phyloP scores from a whole-genome alignment of 75 land plant genomes.

The Cunninghamia lanceolata region DNA sequence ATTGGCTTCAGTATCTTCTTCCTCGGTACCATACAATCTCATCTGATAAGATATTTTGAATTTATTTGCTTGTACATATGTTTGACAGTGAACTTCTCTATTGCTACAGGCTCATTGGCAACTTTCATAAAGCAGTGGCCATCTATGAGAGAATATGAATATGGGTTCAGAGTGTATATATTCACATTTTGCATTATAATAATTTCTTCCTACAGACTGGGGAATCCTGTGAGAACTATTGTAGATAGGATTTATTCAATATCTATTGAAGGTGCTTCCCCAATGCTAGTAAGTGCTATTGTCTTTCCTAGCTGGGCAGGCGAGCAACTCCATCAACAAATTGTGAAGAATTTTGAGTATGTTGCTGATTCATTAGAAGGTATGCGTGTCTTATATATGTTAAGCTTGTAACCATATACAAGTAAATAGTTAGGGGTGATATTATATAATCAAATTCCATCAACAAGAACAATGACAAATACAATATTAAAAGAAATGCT shows the following conservation, averaged over 20 bases:
- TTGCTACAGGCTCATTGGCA: conserved; percentile 38
- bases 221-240: conserved; percentile 40
- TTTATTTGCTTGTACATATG: not conserved
- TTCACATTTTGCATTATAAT: conserved; percentile 56
- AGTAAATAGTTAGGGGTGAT: too few species aligned
- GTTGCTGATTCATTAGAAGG: conserved; percentile 68
- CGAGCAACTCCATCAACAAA: conserved; percentile 48
- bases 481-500: too few species aligned
- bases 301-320: conserved; percentile 72
- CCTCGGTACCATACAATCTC: conserved; percentile 30
- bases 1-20: conserved; percentile 62
- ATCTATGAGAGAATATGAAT: conserved; percentile 49
- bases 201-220: conserved; percentile 54
- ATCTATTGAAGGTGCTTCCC: conserved; percentile 47
- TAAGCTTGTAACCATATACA: too few species aligned
- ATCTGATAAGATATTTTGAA: not conserved
- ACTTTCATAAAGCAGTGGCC: conserved; percentile 60
- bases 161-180: conserved; percentile 52
- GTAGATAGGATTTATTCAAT: conserved; percentile 50
- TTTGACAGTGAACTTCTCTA: not conserved
- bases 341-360: conserved; percentile 36
- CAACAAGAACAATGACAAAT: too few species aligned
- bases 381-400: not conserved
- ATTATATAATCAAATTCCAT: too few species aligned
- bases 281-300: conserved; percentile 45